Base-by-base conservation (phyloP, 73 alveolate species). In the Diophrys appendiculata region DNA sequence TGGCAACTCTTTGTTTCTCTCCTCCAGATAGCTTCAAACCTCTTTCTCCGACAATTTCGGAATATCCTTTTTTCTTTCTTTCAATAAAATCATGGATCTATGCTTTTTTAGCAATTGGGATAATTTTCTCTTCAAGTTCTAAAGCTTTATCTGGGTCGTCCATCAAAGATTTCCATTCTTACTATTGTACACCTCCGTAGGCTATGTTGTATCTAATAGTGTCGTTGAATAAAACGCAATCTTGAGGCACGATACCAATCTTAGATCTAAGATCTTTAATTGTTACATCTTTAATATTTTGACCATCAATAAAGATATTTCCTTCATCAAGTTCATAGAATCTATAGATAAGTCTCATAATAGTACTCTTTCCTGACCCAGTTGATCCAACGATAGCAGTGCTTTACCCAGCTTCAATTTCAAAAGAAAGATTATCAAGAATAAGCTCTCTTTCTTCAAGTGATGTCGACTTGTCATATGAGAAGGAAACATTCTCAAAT, bases 351-450 rank as follows among this genome's bases (percentile, higher is more conserved):
- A 93, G 81, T 71, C 91, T 81, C 82, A 90, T 78, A n/a, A 93
- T 76, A 29, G 98, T 93, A 33, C 90, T 73, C 85, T 93, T 93
- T 54, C 98, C 98, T 29, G 93, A 74, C 34, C 98, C 98, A 8
- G 96, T 86, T 35, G 90, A 76, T 0, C 98, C 98, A 1, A 93
- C 98, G 26, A 93, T 77, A 29, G 95, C 98, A 0, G 90, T 81
- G 68, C 83, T 72, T 84, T 86, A 69, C 0, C 95, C 95, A 54
- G 90, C 84, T 33, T 84, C 87, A 0, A 88, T 85, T 35, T 43
- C 78, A 69, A 88, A 84, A 13, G 84, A 69, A 1, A 84, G 27
- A 33, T 84, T 70, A 55, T 76, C 72, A 3, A 84, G 69, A 25
- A 84, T 69, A 69, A 30, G 29, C 28, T 72, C 35, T 30, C 64